Percentiles rank a stretch among this genome's conserved stretches.
These are phyloP conservation scores for Leptodontidium sp. DNA, from an alignment of 2,329 filamentous ascomycete species.

Conservation along the genomic window DNA sequence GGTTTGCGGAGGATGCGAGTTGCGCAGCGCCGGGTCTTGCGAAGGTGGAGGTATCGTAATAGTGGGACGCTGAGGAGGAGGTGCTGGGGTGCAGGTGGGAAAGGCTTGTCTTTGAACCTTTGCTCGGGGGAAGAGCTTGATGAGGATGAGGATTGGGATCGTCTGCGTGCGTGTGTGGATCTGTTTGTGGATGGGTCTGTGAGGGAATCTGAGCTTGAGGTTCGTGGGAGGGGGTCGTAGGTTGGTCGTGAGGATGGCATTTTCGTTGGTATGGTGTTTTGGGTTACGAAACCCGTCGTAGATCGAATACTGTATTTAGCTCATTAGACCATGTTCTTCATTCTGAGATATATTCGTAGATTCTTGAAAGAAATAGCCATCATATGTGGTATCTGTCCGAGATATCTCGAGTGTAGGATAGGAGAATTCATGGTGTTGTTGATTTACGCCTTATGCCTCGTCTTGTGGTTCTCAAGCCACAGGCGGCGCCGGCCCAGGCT, in stretches of 20 bases:
- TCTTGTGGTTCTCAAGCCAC: neutral
- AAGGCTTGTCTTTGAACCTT: neutral
- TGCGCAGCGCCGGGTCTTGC: slow-evolving; percentile 31
- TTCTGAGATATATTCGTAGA: neutral
- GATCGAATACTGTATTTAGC: neutral
- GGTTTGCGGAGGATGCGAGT: slow-evolving; percentile 33
- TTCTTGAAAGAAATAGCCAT: too few species aligned
- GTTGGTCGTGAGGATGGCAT: slow-evolving; percentile 20
- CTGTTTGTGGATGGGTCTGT: neutral
- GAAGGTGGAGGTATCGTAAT: neutral
- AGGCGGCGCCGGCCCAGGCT: neutral
- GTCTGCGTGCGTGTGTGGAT: neutral
- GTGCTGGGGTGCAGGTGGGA: slow-evolving; percentile 18
- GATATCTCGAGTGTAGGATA: neutral
- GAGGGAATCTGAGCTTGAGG: neutral
- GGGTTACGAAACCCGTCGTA: neutral
- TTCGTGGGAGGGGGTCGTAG: slow-evolving; percentile 37
- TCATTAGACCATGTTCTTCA: neutral
- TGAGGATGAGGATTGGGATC: neutral
- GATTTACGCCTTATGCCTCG: neutral
- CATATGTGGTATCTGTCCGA: neutral
- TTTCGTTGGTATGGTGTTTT: neutral
- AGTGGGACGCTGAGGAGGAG: slow-evolving; percentile 1
- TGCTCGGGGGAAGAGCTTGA: slow-evolving; percentile 22
- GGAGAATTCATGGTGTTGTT: neutral